Conservation (phyloP, 805 yeast species). For the Pichia paraexigua region DNA sequence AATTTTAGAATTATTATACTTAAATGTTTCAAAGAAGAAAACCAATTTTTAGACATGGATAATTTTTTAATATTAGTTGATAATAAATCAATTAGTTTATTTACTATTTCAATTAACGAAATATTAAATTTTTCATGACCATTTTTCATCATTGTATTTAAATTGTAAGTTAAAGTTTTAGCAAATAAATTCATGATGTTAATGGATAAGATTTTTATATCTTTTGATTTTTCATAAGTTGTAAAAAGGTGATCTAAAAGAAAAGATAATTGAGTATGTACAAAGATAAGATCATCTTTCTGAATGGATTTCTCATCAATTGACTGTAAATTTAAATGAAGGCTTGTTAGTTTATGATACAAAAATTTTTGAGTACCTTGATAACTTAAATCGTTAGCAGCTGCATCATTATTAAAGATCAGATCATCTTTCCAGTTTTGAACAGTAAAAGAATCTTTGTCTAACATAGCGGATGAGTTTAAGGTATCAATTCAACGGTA, state of each 20-base stretch:
- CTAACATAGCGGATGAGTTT: neutral
- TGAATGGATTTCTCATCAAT: neutral
- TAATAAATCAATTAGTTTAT: slow-evolving; percentile 17
- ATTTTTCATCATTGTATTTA: slow-evolving; percentile 22
- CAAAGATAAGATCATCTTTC: slow-evolving; percentile 18
- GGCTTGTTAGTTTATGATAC: neutral
- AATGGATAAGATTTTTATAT: slow-evolving; percentile 19
- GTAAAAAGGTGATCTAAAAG: slow-evolving; percentile 17
- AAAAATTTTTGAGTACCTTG: slow-evolving; percentile 1
- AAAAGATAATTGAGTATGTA: slow-evolving; percentile 18
- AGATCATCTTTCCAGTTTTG: slow-evolving; percentile 2
- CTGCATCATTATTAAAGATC: slow-evolving; percentile 4
- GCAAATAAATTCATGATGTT: slow-evolving; percentile 20
- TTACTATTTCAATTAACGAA: slow-evolving; percentile 24
- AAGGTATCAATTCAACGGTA: too few species aligned
- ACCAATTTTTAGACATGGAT: slow-evolving; percentile 28
- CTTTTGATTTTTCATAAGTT: slow-evolving; percentile 17
- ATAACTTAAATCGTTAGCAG: slow-evolving; percentile 1
- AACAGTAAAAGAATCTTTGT: neutral
- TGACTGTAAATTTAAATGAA: slow-evolving; percentile 2
- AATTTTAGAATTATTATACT: slow-evolving; percentile 23
- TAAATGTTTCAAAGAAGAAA: slow-evolving; percentile 25
- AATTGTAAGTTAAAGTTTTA: slow-evolving; percentile 14
- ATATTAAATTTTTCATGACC: slow-evolving; percentile 29
- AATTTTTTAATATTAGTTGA: slow-evolving; percentile 20